A percentile compares a stretch with the other conserved stretches of the same genome.
Evolutionary conservation across 1,139 yeast genomes (phyloP).

Genomic region (Tardiomyces depauwii): DNA sequence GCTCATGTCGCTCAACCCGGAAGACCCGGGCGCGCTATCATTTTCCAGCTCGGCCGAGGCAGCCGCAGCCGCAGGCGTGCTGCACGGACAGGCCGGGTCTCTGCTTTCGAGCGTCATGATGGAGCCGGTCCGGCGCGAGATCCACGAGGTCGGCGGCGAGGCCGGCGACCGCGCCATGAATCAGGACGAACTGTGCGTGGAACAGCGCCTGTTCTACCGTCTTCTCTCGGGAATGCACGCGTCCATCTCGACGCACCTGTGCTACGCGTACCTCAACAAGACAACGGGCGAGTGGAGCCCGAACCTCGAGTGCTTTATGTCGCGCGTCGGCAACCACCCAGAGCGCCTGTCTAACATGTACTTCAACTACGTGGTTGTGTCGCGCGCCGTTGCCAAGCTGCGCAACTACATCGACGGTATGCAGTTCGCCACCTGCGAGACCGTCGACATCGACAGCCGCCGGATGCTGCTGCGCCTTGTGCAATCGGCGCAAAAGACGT

Average conservation of each 20-base stretch:
- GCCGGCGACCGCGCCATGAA: conserved; percentile 18
- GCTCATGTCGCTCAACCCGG: background rate
- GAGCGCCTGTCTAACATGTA: conserved; percentile 85
- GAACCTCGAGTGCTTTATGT: conserved; percentile 70
- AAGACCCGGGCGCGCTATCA: background rate
- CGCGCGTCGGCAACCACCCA: conserved; percentile 79
- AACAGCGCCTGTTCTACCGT: conserved; percentile 80
- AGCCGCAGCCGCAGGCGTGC: background rate
- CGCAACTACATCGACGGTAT: conserved; percentile 36
- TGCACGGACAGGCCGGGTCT: conserved; percentile 7
- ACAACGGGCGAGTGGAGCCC: conserved; percentile 76
- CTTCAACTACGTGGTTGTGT: conserved; percentile 82
- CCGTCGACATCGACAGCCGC: conserved; percentile 40
- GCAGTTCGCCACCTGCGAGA: conserved; percentile 37
- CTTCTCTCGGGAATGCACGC: conserved; percentile 92
- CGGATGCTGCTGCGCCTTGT: conserved; percentile 26
- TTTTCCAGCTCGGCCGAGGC: background rate
- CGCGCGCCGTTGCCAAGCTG: conserved; percentile 67
- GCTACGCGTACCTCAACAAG: conserved; percentile 72
- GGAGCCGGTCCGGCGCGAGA: conserved; percentile 12
- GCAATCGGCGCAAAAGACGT: conserved; percentile 5
- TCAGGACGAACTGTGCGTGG: conserved; percentile 46
- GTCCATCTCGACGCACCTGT: conserved; percentile 85
- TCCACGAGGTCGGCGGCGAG: conserved; percentile 21
- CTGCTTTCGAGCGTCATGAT: conserved; percentile 13